A percentile compares a stretch with the other conserved stretches of the same genome.
Conservation (phyloP, 352 stramenopile genomes). For the Globisporangium iwayamae region DNA sequence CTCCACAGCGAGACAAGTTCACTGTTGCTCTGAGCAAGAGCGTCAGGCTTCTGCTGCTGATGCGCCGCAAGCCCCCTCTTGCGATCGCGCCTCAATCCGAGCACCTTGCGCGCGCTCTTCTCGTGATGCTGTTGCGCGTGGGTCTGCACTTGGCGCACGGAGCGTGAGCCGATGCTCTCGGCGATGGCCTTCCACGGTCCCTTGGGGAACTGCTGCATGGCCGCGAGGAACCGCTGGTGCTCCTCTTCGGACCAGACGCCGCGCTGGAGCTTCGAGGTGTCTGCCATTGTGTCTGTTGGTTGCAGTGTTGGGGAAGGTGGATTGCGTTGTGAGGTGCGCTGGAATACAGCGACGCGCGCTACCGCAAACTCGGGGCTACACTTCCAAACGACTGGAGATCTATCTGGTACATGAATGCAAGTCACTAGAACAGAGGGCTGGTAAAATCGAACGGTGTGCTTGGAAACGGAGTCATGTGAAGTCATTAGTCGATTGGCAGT, state of each 20-base stretch:
- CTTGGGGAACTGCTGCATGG: constrained; percentile 18
- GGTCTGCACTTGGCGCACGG: constrained; percentile 23
- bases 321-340: constrained; percentile 5
- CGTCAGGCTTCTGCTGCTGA: neutral
- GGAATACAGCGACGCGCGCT: too few relatives aligned
- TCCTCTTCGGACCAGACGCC: constrained; percentile 21
- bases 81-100: constrained; percentile 9
- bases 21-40: neutral
- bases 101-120: constrained; percentile 19
- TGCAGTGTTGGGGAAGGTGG: neutral
- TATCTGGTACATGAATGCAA: neutral
- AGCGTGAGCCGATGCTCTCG: constrained; percentile 17
- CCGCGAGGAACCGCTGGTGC: constrained; percentile 21
- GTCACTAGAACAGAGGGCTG: neutral
- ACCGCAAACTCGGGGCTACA: neutral
- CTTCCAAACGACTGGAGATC: neutral
- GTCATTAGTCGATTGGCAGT: neutral
- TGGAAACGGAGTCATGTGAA: neutral
- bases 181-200: constrained; percentile 24
- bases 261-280: neutral
- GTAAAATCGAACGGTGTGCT: neutral
- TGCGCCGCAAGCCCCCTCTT: neutral
- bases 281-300: neutral
- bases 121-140: constrained; percentile 28
- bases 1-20: constrained; percentile 10